These are phyloP conservation scores for Moesziomyces sp. DNA, from an alignment of 1,284 basidiomycete genomes.

Conservation along the genomic window DNA sequence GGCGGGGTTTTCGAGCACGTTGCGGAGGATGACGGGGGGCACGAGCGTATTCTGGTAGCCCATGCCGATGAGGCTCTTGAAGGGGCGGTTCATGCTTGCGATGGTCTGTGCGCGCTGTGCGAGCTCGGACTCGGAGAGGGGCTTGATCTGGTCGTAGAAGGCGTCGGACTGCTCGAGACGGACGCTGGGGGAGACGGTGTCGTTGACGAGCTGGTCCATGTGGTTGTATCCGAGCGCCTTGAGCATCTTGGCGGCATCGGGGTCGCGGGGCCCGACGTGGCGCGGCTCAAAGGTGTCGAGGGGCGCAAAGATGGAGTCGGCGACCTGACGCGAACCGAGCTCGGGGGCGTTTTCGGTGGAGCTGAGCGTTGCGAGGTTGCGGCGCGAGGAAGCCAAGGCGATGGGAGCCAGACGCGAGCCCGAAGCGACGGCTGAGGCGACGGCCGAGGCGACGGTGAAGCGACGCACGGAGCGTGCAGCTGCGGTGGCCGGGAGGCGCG, in stretches of 20 bases:
- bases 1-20: slow-evolving; percentile 86
- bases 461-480: slow-evolving; percentile 25
- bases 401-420: slow-evolving; percentile 13
- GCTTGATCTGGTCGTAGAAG: slow-evolving; percentile 72
- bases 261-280: slow-evolving; percentile 62
- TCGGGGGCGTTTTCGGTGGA: slow-evolving; percentile 53
- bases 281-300: slow-evolving; percentile 62
- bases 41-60: slow-evolving; percentile 79
- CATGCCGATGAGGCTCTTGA: slow-evolving; percentile 96
- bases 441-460: slow-evolving; percentile 17
- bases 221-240: slow-evolving; percentile 58
- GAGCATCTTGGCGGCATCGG: slow-evolving; percentile 58
- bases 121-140: slow-evolving; percentile 88
- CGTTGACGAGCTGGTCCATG: slow-evolving; percentile 60
- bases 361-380: slow-evolving; percentile 44
- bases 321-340: slow-evolving; percentile 47
- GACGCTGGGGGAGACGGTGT: slow-evolving; percentile 61
- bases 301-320: slow-evolving; percentile 59
- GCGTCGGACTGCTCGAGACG: slow-evolving; percentile 74
- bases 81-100: slow-evolving; percentile 80
- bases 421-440: too few relatives aligned
- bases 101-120: slow-evolving; percentile 80
- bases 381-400: slow-evolving; percentile 3
- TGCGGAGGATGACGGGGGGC: slow-evolving; percentile 64
- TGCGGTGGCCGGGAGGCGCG: slow-evolving; percentile 22